Conservation (phyloP, 306 rosid species). For the Dalbergia cultrata region DNA sequence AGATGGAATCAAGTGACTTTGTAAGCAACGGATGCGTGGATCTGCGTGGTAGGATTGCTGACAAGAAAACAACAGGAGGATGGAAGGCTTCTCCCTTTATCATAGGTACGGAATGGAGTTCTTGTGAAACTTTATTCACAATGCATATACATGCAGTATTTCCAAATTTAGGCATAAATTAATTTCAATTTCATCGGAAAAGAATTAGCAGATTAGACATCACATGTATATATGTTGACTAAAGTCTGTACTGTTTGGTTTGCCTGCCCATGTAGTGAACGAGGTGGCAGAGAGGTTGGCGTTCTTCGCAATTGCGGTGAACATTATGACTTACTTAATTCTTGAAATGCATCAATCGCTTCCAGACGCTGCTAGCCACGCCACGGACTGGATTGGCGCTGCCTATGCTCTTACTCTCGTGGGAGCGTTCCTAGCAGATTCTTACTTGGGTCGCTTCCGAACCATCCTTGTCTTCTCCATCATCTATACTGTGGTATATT, state of each 20-base stretch:
- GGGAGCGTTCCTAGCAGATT: conserved; percentile 71
- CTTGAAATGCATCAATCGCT: conserved; percentile 58
- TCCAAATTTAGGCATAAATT: neutral
- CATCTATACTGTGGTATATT: conserved; percentile 50
- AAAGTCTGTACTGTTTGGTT: neutral
- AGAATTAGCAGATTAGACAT: neutral
- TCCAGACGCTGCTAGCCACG: conserved; percentile 62
- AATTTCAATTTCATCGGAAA: neutral
- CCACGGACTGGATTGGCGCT: conserved; percentile 72
- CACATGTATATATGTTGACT: neutral
- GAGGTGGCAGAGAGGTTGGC: conserved; percentile 72
- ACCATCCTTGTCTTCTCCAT: conserved; percentile 62
- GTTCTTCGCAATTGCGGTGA: conserved; percentile 60
- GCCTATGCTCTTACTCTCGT: conserved; percentile 59
- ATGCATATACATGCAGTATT: neutral
- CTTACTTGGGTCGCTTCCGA: conserved; percentile 71
- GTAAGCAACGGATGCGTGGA: conserved; percentile 65
- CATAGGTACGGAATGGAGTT: conserved; percentile 46
- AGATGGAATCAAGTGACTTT: conserved; percentile 28
- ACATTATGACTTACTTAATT: conserved; percentile 63
- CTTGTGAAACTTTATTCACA: neutral
- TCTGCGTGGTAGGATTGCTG: conserved; percentile 54
- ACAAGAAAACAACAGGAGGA: conserved; percentile 64
- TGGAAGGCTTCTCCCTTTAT: conserved; percentile 74
- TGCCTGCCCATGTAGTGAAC: conserved; percentile 45